Evolutionary conservation across 2,329 filamentous ascomycete genomes (phyloP).

Genomic region (Gnomoniopsis smithogilvyi): DNA sequence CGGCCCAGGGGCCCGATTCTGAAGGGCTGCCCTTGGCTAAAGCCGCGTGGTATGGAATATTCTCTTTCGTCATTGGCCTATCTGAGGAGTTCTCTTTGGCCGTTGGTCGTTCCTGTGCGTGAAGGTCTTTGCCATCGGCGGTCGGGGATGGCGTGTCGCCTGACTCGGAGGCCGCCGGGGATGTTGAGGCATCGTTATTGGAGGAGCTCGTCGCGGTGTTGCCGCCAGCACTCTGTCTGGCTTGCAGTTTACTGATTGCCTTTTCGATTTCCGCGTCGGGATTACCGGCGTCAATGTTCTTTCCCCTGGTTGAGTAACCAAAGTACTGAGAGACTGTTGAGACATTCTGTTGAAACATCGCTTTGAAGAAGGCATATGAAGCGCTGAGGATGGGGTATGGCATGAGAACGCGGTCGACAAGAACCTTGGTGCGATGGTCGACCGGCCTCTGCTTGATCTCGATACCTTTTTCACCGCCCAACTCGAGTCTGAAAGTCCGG

Average conservation of each 20-base stretch:
- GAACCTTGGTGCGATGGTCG: conserved; percentile 43
- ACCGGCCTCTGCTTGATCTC: conserved; percentile 45
- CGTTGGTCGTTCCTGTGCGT: neutral
- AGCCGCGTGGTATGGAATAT: conserved; percentile 21
- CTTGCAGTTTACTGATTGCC: conserved; percentile 25
- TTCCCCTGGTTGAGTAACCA: conserved; percentile 34
- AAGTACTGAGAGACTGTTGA: conserved; percentile 41
- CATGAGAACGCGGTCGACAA: conserved; percentile 48
- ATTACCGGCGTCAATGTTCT: conserved; percentile 9
- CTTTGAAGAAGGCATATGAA: conserved; percentile 49
- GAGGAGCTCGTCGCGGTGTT: conserved; percentile 22
- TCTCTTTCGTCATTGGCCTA: conserved; percentile 16
- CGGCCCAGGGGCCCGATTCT: conserved; percentile 31
- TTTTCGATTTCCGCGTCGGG: conserved; percentile 30
- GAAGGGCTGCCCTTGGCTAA: conserved; percentile 21
- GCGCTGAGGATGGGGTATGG: conserved; percentile 50
- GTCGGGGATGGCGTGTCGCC: neutral
- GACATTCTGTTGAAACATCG: conserved; percentile 43
- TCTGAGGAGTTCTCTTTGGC: neutral
- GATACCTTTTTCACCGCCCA: conserved; percentile 47
- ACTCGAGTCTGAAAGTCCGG: conserved; percentile 38
- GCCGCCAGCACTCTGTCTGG: conserved; percentile 15
- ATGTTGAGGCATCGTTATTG: conserved; percentile 3
- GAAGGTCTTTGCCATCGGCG: neutral
- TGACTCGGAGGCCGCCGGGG: conserved; percentile 1